Base-by-base conservation (phyloP, 2,329 filamentous ascomycete genomes). In the Sclerotinia minor region DNA sequence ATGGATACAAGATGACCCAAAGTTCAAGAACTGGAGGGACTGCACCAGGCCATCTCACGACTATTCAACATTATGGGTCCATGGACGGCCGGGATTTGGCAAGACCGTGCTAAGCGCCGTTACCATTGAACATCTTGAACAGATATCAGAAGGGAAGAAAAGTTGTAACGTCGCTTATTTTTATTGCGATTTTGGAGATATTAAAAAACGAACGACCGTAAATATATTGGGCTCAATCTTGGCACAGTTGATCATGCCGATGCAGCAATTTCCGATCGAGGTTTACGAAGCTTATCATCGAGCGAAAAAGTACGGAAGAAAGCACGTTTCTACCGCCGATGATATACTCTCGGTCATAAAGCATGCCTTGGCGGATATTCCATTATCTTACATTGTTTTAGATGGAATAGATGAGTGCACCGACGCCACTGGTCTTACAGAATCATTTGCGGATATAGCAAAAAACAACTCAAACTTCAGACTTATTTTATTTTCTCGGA, bases 341-440 rank as follows among this genome's bases (percentile, higher is more conserved):
- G 50, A 67, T 38, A 35, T 63, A 5, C 3, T 24, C 9, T 41
- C 35, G 3, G 19, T 67, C 35, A 41, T 67, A 8, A 63, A 54
- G 38, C 5, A 47, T 1, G 65, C 54, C 7, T 17, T 61, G 2
- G 8, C 7, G 15, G 6, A 41, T 9, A 7, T 8, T 0, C 38
- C 65, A 29, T 41, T 8, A 13, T 32, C n/a, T 24, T 54, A 67
- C 21, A 45, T 67, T 32, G 13, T 67, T 19, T 17, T 67, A 15
- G 65, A 67, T 67, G 65, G 65, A 17, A 19, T 67, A 29, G 65
- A 67, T 19, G 65, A 67, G 53, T 67, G 65, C 13, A 52, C 21
- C 19, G 49, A 67, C 29, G 47, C 65, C n/a, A 7, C 45, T 2
- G 55, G 54, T 13, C 4, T 61, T 6, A 38, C 24, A 24, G 44